Evolutionary conservation across 1,284 basidiomycete species (phyloP).

Genomic region (Cerrena zonata): DNA sequence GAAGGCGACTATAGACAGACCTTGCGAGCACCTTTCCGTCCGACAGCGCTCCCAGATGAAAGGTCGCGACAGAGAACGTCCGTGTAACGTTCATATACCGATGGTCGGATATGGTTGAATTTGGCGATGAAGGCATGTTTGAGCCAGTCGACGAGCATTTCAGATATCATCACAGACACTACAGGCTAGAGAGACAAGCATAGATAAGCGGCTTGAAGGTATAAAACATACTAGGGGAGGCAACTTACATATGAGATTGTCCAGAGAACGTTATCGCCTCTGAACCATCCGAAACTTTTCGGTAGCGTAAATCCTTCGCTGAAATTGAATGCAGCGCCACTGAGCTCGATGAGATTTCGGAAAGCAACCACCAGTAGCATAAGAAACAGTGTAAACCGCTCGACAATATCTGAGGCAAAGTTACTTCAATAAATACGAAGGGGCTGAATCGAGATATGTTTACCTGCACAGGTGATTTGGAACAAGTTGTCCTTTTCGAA

Average conservation of each 20-base stretch:
- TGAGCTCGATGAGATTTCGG: conserved; percentile 92
- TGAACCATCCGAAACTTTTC: conserved; percentile 80
- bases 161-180: conserved; percentile 83
- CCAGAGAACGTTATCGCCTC: conserved; percentile 74
- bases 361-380: conserved; percentile 92
- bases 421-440: neutral
- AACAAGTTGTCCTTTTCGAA: conserved; percentile 99
- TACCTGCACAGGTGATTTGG: conserved; percentile 94
- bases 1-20: conserved; percentile 36
- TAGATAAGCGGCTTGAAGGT: neutral
- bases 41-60: conserved; percentile 71
- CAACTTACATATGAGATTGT: conserved; percentile 82
- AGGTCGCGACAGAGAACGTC: conserved; percentile 95
- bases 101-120: conserved; percentile 91
- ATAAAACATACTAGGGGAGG: neutral
- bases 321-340: conserved; percentile 81
- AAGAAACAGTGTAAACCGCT: conserved; percentile 87
- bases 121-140: conserved; percentile 99
- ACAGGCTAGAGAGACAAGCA: conserved; percentile 62
- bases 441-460: neutral
- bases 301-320: conserved; percentile 68
- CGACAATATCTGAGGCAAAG: conserved; percentile 85
- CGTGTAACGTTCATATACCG: conserved; percentile 91
- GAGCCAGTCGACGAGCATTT: conserved; percentile 96
- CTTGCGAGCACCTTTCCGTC: conserved; percentile 63